phyloP scores from a whole-genome alignment of 169 alveolate genomes.

The Amoebophrya sp. region DNA sequence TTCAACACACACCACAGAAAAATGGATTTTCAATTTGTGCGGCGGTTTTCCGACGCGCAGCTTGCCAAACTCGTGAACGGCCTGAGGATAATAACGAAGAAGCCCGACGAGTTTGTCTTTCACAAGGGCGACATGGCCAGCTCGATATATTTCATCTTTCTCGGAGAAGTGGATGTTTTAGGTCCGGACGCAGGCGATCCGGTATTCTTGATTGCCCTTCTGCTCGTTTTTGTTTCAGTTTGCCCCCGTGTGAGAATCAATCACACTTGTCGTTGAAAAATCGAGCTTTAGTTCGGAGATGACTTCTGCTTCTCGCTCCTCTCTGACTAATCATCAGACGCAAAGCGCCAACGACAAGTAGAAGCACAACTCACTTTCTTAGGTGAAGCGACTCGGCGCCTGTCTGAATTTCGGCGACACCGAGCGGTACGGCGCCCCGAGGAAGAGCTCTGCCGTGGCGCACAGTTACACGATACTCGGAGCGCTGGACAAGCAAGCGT shows the following conservation, averaged over 20 bases:
- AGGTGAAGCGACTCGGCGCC: not conserved
- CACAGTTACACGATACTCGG: not conserved
- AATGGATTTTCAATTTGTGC: not conserved
- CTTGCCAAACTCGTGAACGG: not conserved
- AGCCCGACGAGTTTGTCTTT: not conserved
- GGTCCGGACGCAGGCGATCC: not conserved
- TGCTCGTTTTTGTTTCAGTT: no score
- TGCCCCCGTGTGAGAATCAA: no score
- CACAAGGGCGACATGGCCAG: not conserved
- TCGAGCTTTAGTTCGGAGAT: no score
- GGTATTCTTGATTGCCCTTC: no score
- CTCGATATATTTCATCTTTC: not conserved
- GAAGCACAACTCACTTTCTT: no score
- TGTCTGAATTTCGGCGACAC: not conserved
- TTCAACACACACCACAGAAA: not conserved
- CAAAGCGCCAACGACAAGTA: no score
- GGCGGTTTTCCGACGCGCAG: not conserved
- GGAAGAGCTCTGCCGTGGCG: not conserved
- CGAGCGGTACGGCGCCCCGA: not conserved
- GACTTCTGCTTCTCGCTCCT: no score
- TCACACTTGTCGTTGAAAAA: no score
- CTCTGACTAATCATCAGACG: no score
- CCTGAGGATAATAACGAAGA: not conserved
- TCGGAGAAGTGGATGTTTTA: not conserved
- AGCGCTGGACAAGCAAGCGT: not conserved